These are phyloP conservation scores for Phytophthora sp. DNA, from an alignment of 352 stramenopile species.

Conservation along the genomic window DNA sequence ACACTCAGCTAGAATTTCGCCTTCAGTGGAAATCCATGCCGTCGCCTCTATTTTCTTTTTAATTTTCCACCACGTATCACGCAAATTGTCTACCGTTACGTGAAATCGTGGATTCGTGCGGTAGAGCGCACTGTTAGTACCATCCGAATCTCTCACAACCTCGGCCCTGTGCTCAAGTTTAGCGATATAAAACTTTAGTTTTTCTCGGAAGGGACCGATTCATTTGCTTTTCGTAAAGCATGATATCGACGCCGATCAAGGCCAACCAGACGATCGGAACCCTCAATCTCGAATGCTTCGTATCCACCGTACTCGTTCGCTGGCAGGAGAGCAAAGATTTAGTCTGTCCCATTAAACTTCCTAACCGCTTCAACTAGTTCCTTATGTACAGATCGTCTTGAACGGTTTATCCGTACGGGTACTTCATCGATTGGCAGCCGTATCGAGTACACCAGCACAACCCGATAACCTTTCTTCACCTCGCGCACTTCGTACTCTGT, in stretches of 20 bases:
- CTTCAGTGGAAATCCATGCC: not conserved
- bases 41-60: not conserved
- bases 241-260: slow-evolving; percentile 4
- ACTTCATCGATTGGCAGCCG: not conserved
- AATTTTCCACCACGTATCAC: not conserved
- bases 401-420: not conserved
- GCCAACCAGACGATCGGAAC: not conserved
- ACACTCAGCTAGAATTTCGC: not conserved
- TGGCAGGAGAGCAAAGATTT: slow-evolving; percentile 3
- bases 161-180: not conserved
- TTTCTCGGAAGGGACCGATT: not conserved
- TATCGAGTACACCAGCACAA: slow-evolving; percentile 10
- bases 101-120: not conserved
- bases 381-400: slow-evolving; percentile 1
- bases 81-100: not conserved
- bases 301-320: not conserved
- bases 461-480: slow-evolving; percentile 6
- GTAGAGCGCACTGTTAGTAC: not conserved
- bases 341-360: not conserved
- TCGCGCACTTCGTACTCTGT: slow-evolving; percentile 5
- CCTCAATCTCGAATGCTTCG: not conserved
- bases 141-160: slow-evolving; percentile 1
- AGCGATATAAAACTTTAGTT: slow-evolving; percentile 9
- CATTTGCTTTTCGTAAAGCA: slow-evolving; percentile 7
- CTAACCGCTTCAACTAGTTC: not conserved